These are phyloP conservation scores for Plasmodium chabaudi DNA, from an alignment of 169 alveolate species.

Conservation along the genomic window DNA sequence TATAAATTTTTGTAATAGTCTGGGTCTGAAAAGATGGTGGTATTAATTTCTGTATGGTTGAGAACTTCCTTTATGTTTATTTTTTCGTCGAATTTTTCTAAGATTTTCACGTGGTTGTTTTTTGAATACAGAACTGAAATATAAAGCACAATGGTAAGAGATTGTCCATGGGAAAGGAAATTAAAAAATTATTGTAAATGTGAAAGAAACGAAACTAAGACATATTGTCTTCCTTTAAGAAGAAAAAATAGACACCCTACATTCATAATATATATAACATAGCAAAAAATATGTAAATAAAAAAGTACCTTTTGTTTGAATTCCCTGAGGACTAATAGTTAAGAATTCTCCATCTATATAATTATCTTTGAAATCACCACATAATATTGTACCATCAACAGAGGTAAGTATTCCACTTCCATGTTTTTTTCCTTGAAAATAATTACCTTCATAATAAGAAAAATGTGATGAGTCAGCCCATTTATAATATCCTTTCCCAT, in stretches of 20 bases:
- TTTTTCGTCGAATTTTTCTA: constrained; percentile 24
- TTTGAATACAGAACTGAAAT: constrained; percentile 36
- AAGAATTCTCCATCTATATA: constrained; percentile 51
- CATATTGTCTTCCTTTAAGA: too few relatives aligned
- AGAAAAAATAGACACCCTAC: not conserved
- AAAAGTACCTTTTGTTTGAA: constrained; percentile 40
- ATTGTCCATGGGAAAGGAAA: not conserved
- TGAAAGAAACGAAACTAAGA: too few relatives aligned
- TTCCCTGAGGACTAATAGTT: constrained; percentile 71
- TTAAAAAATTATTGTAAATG: not conserved
- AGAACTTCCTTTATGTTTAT: constrained; percentile 22
- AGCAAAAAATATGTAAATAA: too few relatives aligned
- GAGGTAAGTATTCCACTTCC: constrained; percentile 83
- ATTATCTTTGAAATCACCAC: constrained; percentile 82
- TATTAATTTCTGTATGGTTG: constrained; percentile 16
- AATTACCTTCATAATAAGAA: constrained; percentile 69
- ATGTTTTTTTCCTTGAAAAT: constrained; percentile 80
- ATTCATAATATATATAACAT: not conserved
- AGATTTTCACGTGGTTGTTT: constrained; percentile 18
- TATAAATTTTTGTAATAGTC: constrained; percentile 31
- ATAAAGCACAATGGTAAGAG: not conserved
- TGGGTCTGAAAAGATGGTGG: constrained; percentile 65
- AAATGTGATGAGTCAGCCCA: constrained; percentile 50
- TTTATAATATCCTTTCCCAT: constrained; percentile 78
- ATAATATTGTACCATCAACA: constrained; percentile 80